Percentiles rank a stretch among this genome's conserved stretches.
Evolutionary conservation across 2,329 filamentous ascomycete species (phyloP).

Genomic region (Hymenoscyphus scutula): DNA sequence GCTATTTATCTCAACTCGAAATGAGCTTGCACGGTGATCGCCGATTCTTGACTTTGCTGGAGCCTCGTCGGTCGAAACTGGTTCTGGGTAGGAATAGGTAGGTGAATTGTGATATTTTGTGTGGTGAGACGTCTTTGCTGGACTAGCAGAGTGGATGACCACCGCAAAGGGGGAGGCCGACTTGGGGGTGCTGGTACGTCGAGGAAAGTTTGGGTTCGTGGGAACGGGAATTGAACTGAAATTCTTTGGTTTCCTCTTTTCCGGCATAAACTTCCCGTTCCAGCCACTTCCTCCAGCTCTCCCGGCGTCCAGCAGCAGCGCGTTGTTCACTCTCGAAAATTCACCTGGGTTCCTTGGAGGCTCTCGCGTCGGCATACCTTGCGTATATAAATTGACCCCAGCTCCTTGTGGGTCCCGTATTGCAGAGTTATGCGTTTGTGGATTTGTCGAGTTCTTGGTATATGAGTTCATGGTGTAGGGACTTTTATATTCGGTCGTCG

Average conservation of each 20-base stretch:
- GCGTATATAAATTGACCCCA: neutral
- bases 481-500: neutral
- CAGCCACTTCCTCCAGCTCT: too few relatives aligned
- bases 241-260: neutral
- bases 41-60: neutral
- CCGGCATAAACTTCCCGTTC: neutral
- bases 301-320: neutral
- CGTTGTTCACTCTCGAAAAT: neutral
- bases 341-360: neutral
- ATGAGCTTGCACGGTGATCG: neutral
- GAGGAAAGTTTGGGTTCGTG: neutral
- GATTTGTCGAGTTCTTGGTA: too few relatives aligned
- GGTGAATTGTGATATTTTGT: neutral
- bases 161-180: constrained; percentile 6
- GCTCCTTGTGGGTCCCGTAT: neutral
- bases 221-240: neutral
- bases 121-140: neutral
- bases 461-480: neutral
- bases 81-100: neutral
- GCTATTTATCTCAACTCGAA: constrained; percentile 11
- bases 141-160: constrained; percentile 6
- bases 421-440: neutral
- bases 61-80: neutral
- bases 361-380: neutral
- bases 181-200: neutral